phyloP scores from a whole-genome alignment of 2,329 filamentous ascomycete species.

The Phyllosticta citribraziliensis region DNA sequence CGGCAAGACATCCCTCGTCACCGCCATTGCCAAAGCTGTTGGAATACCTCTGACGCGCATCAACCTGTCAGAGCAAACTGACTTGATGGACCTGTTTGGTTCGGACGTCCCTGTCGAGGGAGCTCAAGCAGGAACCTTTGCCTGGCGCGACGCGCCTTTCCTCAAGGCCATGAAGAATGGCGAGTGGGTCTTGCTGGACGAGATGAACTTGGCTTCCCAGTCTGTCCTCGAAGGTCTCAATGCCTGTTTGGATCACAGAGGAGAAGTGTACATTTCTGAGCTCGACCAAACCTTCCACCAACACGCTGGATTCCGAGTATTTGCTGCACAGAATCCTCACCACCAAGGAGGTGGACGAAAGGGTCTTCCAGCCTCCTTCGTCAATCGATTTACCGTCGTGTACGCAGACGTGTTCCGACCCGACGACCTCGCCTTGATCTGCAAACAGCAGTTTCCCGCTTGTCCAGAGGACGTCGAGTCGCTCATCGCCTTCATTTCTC shows the following conservation, averaged over 20 bases:
- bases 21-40: constrained; percentile 69
- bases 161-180: constrained; percentile 93
- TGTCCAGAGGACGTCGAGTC: constrained; percentile 59
- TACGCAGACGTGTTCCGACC: constrained; percentile 85
- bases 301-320: constrained; percentile 84
- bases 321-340: constrained; percentile 95
- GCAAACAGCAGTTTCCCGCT: constrained; percentile 61
- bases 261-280: constrained; percentile 91
- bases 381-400: constrained; percentile 96
- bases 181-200: constrained; percentile 92
- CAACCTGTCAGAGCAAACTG: constrained; percentile 95
- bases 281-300: constrained; percentile 88
- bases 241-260: constrained; percentile 90
- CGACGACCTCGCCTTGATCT: constrained; percentile 75
- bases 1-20: constrained; percentile 89
- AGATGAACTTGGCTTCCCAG: constrained; percentile 98
- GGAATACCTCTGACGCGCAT: constrained; percentile 82
- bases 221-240: constrained; percentile 94
- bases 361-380: constrained; percentile 87
- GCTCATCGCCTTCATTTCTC: constrained; percentile 70
- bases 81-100: constrained; percentile 93
- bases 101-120: constrained; percentile 93
- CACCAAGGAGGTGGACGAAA: constrained; percentile 94
- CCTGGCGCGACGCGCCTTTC: constrained; percentile 93
- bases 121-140: constrained; percentile 81